Conservation (phyloP, 306 rosid genomes). For the Prosopis cineraria region DNA sequence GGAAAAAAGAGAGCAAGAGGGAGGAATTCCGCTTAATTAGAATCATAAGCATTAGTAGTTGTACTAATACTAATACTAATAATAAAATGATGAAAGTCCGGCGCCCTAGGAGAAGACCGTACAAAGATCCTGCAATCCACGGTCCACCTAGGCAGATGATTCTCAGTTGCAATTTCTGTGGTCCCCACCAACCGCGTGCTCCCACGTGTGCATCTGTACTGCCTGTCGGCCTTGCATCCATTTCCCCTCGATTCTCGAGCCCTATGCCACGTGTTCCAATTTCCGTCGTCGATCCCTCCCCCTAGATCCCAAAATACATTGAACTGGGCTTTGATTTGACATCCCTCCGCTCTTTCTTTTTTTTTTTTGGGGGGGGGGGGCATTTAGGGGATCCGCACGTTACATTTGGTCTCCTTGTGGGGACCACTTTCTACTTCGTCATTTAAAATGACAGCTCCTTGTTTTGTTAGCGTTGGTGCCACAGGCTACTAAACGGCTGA, state of each 20-base stretch:
- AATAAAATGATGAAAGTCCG: background rate
- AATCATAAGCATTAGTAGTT: no score
- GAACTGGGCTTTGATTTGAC: background rate
- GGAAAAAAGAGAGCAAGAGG: no score
- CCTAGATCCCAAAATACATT: no score
- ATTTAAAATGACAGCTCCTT: no score
- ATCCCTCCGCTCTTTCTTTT: background rate
- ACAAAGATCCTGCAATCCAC: conserved; percentile 66
- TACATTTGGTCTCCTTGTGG: background rate
- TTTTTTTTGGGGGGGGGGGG: no score
- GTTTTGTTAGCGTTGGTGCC: no score
- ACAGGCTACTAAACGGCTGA: no score
- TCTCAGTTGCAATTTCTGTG: conserved; percentile 41
- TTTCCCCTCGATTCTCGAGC: background rate
- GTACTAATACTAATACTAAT: background rate
- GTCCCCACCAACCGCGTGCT: conserved; percentile 35
- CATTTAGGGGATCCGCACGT: background rate
- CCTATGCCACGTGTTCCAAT: background rate
- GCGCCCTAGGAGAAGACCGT: conserved; percentile 41
- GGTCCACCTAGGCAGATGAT: conserved; percentile 40
- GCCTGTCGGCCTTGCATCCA: conserved; percentile 48
- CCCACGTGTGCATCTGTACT: conserved; percentile 45
- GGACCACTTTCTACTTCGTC: background rate
- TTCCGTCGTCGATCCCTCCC: background rate
- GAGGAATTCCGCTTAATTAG: no score